Evolutionary conservation across 2,329 filamentous ascomycete species (phyloP).

Genomic region (Fusarium marasasianum): DNA sequence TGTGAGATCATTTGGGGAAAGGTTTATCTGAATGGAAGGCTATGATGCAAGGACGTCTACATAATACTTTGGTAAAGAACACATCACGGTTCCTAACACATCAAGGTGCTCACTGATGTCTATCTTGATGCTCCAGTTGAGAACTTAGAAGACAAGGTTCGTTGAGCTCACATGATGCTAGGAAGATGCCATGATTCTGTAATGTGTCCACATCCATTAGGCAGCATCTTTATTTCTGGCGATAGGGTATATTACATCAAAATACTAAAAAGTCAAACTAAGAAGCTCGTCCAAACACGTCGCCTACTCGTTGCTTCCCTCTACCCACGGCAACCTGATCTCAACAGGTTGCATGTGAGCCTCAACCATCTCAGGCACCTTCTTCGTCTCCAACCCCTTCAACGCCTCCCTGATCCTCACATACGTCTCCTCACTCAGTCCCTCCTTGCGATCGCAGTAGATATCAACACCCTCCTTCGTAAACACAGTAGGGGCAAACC

Average conservation of each 20-base stretch:
- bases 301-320: slow-evolving; percentile 23
- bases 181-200: not conserved
- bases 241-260: slow-evolving; percentile 20
- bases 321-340: slow-evolving; percentile 62
- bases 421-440: slow-evolving; percentile 67
- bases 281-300: not conserved
- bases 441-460: slow-evolving; percentile 72
- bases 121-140: not conserved
- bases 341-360: slow-evolving; percentile 61
- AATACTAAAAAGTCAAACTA: not conserved
- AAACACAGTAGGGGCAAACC: slow-evolving; percentile 85
- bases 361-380: slow-evolving; percentile 61
- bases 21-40: not conserved
- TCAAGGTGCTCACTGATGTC: not conserved
- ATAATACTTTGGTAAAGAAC: not conserved
- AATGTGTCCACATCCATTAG: not conserved
- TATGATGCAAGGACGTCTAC: not conserved
- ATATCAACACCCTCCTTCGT: slow-evolving; percentile 85
- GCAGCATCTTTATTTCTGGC: not conserved
- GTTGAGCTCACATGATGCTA: not conserved
- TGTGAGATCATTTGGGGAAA: not conserved
- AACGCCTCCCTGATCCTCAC: slow-evolving; percentile 65
- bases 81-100: not conserved
- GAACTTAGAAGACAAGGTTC: not conserved
- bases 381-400: slow-evolving; percentile 57